phyloP scores from a whole-genome alignment of 148 eudicot species.

The Cornus kousa region DNA sequence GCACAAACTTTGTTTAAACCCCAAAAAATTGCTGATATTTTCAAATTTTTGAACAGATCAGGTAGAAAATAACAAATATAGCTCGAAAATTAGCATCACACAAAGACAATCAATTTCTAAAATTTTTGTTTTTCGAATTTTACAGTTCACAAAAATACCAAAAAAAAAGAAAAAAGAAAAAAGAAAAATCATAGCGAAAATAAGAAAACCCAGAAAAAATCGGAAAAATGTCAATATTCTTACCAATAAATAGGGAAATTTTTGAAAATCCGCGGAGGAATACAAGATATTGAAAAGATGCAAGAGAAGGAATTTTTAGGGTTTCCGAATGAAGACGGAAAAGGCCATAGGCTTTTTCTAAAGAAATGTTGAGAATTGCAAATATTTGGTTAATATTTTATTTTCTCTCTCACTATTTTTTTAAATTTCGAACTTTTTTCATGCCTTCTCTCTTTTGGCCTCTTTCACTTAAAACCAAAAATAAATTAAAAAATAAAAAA shows the following conservation, averaged over 20 bases:
- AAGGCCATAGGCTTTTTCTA: constrained; percentile 10
- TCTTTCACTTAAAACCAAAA: neutral
- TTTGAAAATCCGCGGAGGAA: constrained; percentile 12
- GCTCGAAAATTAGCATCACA: constrained; percentile 8
- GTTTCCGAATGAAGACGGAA: constrained; percentile 13
- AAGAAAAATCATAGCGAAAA: neutral
- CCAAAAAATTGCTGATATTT: neutral
- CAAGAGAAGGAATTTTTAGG: constrained; percentile 10
- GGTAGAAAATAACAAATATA: constrained; percentile 1
- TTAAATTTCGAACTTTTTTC: constrained; percentile 8
- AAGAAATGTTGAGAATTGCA: constrained; percentile 16
- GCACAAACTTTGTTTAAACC: neutral
- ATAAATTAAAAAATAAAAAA: neutral
- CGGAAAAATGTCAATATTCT: constrained; percentile 1
- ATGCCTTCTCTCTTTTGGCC: neutral
- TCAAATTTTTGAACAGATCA: constrained; percentile 10
- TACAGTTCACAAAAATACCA: neutral
- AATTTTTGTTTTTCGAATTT: constrained; percentile 2
- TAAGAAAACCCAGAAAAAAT: constrained; percentile 1
- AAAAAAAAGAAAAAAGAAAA: too few species aligned
- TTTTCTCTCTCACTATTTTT: constrained; percentile 8
- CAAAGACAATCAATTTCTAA: neutral
- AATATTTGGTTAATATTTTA: neutral
- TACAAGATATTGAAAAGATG: neutral
- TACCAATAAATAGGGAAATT: constrained; percentile 27